phyloP scores from a whole-genome alignment of 78 protist species.

The slime mould (Dictyostelium discoideum) region DNA sequence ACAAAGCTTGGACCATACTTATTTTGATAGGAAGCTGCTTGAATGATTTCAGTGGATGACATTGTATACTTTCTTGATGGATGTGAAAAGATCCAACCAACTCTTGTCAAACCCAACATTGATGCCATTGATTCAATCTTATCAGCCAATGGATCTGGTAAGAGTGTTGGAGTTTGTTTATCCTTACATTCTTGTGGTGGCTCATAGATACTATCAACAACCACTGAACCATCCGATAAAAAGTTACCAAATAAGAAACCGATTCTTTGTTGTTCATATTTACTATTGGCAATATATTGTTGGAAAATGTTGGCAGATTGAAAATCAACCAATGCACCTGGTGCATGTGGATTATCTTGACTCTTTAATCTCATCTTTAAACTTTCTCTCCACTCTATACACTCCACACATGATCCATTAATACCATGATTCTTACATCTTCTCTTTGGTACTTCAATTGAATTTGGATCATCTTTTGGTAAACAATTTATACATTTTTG shows the following conservation, averaged over 20 bases:
- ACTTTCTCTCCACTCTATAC: constrained; percentile 79
- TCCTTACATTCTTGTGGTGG: constrained; percentile 64
- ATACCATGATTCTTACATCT: constrained; percentile 70
- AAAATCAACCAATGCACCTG: constrained; percentile 48
- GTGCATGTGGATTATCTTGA: constrained; percentile 55
- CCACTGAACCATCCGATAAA: constrained; percentile 27
- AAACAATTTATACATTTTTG: constrained; percentile 70
- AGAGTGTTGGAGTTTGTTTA: background rate
- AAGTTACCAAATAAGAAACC: constrained; percentile 65
- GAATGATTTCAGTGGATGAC: constrained; percentile 57
- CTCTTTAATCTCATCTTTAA: constrained; percentile 69
- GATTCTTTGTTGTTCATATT: constrained; percentile 47
- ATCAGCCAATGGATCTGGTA: constrained; percentile 10
- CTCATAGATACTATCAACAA: constrained; percentile 51
- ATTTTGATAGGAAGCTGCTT: constrained; percentile 46
- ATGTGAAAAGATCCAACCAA: constrained; percentile 78
- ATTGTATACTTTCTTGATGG: constrained; percentile 66
- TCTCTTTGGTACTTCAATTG: constrained; percentile 39
- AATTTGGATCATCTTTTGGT: constrained; percentile 78
- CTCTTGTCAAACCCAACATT: constrained; percentile 66
- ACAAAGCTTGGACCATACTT: constrained; percentile 52
- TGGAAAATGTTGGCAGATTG: constrained; percentile 51
- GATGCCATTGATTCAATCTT: constrained; percentile 56
- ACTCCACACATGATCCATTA: constrained; percentile 64
- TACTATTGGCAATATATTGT: constrained; percentile 18